Conservation (phyloP, 352 stramenopile genomes). For the Phytopythium cucurbitacearum region DNA sequence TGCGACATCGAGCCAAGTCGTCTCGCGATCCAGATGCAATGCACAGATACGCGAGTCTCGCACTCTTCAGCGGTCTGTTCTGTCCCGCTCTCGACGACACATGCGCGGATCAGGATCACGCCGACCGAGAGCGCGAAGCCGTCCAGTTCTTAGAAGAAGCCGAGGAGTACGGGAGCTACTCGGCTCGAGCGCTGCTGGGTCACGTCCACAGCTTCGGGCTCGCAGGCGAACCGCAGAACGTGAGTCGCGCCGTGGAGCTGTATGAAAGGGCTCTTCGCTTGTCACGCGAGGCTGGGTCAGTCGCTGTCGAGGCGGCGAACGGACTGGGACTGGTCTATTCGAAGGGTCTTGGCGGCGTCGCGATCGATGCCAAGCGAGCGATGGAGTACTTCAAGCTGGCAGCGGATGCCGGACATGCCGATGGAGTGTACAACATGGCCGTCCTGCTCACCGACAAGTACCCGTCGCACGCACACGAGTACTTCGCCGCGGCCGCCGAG, state of each 20-base stretch:
- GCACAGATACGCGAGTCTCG: conserved; percentile 45
- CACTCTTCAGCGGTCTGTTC: conserved; percentile 55
- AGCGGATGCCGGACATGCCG: conserved; percentile 45
- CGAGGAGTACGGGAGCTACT: conserved; percentile 25
- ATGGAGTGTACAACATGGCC: conserved; percentile 74
- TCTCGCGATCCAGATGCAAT: conserved; percentile 28
- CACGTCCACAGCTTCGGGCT: conserved; percentile 66
- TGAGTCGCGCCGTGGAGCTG: conserved; percentile 25
- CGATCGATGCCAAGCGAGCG: conserved; percentile 37
- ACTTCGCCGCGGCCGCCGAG: conserved; percentile 54
- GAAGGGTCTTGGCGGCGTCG: conserved; percentile 21
- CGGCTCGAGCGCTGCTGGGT: conserved; percentile 47
- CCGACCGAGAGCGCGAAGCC: conserved; percentile 25
- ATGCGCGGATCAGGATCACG: conserved; percentile 18
- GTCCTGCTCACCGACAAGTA: conserved; percentile 29
- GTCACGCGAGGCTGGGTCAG: conserved; percentile 11
- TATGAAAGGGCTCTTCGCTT: conserved; percentile 46
- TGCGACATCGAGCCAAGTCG: conserved; percentile 28
- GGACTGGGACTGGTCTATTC: conserved; percentile 67
- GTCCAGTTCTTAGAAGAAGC: conserved; percentile 37
- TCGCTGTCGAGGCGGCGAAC: conserved; percentile 46
- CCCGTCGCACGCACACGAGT: conserved; percentile 38
- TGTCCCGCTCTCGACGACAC: conserved; percentile 4
- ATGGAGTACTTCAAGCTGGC: conserved; percentile 53
- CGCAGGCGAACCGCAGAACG: conserved; percentile 23